Percentiles rank a stretch among this genome's conserved stretches.
Evolutionary conservation across 2,329 filamentous ascomycete genomes (phyloP).

Genomic region (Moelleriella libera): DNA sequence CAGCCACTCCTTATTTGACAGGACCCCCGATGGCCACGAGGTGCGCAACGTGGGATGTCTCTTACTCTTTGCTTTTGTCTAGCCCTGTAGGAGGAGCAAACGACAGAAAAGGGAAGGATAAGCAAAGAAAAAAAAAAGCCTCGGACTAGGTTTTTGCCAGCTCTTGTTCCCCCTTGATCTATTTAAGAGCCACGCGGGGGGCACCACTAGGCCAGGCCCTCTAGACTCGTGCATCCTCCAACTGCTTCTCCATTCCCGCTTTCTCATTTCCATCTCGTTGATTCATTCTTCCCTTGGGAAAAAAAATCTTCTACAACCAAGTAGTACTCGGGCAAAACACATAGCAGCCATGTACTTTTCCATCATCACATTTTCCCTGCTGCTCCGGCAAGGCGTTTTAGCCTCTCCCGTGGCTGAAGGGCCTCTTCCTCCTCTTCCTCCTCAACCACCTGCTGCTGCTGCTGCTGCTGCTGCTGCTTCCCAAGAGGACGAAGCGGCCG

Average conservation of each 20-base stretch:
- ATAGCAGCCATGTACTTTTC: background rate
- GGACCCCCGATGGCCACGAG: too few species aligned
- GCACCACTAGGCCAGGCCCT: background rate
- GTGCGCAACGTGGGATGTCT: too few species aligned
- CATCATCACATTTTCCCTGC: background rate
- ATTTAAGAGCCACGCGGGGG: background rate
- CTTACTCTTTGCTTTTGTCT: too few species aligned
- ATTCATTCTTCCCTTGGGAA: background rate
- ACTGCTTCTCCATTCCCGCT: background rate
- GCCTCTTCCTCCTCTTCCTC: too few species aligned
- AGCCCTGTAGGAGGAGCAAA: too few species aligned
- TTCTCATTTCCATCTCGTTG: background rate
- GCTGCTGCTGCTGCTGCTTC: background rate
- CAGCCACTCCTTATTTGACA: too few species aligned
- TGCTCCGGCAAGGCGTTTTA: background rate
- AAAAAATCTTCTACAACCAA: too few species aligned
- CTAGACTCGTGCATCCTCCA: background rate
- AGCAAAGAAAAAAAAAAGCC: too few species aligned
- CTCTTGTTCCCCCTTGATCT: background rate
- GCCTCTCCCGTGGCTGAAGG: too few species aligned
- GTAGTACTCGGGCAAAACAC: too few species aligned
- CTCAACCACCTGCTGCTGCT: background rate
- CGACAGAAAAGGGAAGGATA: too few species aligned
- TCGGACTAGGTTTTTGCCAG: too few species aligned
- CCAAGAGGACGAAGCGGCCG: background rate